These are phyloP conservation scores for Tilletia horrida DNA, from an alignment of 1,284 basidiomycete genomes.

Conservation along the genomic window DNA sequence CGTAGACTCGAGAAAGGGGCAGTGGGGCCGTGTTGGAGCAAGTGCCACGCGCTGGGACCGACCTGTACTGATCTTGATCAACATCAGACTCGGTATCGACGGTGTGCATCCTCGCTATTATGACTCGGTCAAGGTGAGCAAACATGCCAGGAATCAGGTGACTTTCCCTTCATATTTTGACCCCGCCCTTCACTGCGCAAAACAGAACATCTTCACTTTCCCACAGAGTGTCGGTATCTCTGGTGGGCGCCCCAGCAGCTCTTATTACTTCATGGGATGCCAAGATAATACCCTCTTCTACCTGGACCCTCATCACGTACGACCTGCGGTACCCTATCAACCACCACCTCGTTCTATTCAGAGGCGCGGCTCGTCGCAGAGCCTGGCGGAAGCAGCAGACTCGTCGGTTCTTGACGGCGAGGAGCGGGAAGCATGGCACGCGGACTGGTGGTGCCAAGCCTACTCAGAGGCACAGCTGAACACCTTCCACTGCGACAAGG, in stretches of 20 bases:
- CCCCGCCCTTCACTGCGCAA: too few relatives aligned
- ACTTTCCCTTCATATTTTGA: neutral
- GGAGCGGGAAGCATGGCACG: slow-evolving; percentile 26
- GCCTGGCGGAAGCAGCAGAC: slow-evolving; percentile 7
- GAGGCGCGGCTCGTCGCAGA: neutral
- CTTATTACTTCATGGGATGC: slow-evolving; percentile 93
- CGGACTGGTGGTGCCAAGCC: slow-evolving; percentile 65
- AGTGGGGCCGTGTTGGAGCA: neutral
- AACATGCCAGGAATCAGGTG: neutral
- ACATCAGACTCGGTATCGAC: slow-evolving; percentile 81
- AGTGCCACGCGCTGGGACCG: slow-evolving; percentile 65
- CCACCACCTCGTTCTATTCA: slow-evolving; percentile 59
- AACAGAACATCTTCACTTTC: slow-evolving; percentile 80
- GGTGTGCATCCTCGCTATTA: slow-evolving; percentile 94
- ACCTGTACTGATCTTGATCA: slow-evolving; percentile 82
- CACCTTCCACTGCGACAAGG: slow-evolving; percentile 89
- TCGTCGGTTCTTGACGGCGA: slow-evolving; percentile 20
- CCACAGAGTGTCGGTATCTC: slow-evolving; percentile 95
- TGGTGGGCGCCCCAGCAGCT: slow-evolving; percentile 88
- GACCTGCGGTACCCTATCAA: slow-evolving; percentile 73
- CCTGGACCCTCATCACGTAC: slow-evolving; percentile 88
- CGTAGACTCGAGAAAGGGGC: slow-evolving; percentile 50
- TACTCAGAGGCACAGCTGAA: slow-evolving; percentile 68
- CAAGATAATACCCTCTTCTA: slow-evolving; percentile 74
- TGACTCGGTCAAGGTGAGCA: slow-evolving; percentile 77